These are phyloP conservation scores for Diversispora epigaea DNA, from an alignment of 192 early-diverging fungal species.

Conservation along the genomic window DNA sequence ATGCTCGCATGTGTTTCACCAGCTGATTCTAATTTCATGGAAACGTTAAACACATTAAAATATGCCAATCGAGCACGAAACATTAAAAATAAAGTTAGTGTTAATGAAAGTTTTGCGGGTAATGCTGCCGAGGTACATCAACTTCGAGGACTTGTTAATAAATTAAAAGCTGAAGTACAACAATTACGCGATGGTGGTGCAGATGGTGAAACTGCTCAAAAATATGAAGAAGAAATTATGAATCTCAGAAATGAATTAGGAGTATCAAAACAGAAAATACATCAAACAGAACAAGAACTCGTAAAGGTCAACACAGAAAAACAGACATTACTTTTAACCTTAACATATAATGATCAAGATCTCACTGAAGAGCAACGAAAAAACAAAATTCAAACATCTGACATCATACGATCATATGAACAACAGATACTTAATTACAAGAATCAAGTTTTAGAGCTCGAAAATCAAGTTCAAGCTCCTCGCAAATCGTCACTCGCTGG, in stretches of 20 bases:
- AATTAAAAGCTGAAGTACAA: constrained; percentile 54
- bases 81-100: constrained; percentile 82
- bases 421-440: constrained; percentile 35
- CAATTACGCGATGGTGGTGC: constrained; percentile 43
- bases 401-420: constrained; percentile 39
- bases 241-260: constrained; percentile 43
- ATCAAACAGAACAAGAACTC: constrained; percentile 42
- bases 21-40: constrained; percentile 79
- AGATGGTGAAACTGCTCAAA: constrained; percentile 34
- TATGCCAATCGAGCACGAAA: constrained; percentile 96
- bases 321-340: constrained; percentile 53
- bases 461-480: constrained; percentile 31
- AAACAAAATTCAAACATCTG: constrained; percentile 39
- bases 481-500: constrained; percentile 29
- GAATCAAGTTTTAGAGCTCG: constrained; percentile 42
- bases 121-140: constrained; percentile 53
- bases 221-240: constrained; percentile 46
- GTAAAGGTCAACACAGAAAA: constrained; percentile 49
- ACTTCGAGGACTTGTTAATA: constrained; percentile 50
- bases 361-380: constrained; percentile 41
- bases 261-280: constrained; percentile 49
- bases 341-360: constrained; percentile 41
- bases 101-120: constrained; percentile 56
- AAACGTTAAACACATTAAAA: constrained; percentile 93
- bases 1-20: constrained; percentile 94